These are phyloP conservation scores for Lepidopterella palustris DNA, from an alignment of 495 filamentous ascomycete species.

Conservation along the genomic window DNA sequence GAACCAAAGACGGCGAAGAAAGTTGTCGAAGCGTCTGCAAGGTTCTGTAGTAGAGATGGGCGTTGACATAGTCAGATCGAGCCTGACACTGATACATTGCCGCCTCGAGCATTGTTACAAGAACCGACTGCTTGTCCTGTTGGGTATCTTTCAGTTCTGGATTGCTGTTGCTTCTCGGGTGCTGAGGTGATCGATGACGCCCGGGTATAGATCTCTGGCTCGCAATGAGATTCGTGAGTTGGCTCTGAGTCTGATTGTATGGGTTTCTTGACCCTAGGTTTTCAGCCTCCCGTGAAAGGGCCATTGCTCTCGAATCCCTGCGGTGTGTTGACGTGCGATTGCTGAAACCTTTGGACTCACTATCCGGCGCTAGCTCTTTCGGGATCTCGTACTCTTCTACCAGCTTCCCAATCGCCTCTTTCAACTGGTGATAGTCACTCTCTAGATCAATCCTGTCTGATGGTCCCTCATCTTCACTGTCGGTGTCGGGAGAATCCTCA, in stretches of 20 bases:
- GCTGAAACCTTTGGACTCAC: slow-evolving; percentile 54
- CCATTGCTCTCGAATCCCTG: slow-evolving; percentile 10
- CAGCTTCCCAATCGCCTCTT: slow-evolving; percentile 73
- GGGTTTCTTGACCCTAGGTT: slow-evolving; percentile 30
- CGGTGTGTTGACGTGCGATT: slow-evolving; percentile 52
- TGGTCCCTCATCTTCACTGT: slow-evolving; percentile 59
- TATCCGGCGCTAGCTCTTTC: slow-evolving; percentile 49
- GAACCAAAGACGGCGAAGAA: slow-evolving; percentile 55
- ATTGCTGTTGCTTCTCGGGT: slow-evolving; percentile 30
- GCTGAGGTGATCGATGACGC: slow-evolving; percentile 30
- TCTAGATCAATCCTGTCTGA: slow-evolving; percentile 62
- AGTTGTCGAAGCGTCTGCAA: slow-evolving; percentile 56
- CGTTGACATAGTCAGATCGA: slow-evolving; percentile 62
- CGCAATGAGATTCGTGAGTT: slow-evolving; percentile 30
- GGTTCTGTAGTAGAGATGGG: slow-evolving; percentile 64
- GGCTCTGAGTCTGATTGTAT: slow-evolving; percentile 35
- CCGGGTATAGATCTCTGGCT: slow-evolving; percentile 20
- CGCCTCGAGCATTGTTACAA: slow-evolving; percentile 63
- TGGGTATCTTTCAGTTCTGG: slow-evolving; percentile 23
- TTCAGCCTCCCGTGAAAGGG: slow-evolving; percentile 6
- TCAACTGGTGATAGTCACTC: slow-evolving; percentile 75
- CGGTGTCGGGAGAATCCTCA: slow-evolving; percentile 55
- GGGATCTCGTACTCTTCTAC: slow-evolving; percentile 75
- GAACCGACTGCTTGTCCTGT: slow-evolving; percentile 42
- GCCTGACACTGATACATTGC: slow-evolving; percentile 60